phyloP scores from a whole-genome alignment of 169 alveolate genomes.

The Eimeria necatrix region DNA sequence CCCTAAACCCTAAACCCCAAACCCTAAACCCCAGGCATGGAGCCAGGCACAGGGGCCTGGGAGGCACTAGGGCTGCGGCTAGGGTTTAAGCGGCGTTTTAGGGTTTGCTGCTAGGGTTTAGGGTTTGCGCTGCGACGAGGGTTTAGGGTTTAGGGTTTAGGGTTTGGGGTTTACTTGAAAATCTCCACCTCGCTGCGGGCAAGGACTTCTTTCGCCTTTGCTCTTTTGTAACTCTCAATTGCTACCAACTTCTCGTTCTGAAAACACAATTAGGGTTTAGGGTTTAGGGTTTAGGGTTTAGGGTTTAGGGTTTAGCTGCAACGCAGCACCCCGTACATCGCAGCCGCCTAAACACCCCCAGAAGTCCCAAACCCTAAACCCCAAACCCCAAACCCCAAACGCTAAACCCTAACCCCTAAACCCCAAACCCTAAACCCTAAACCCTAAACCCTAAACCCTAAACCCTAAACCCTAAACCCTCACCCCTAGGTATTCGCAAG shows the following conservation, averaged over 20 bases:
- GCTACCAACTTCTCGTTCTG: not conserved
- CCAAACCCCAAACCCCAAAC: too few relatives aligned
- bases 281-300: not conserved
- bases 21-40: too few relatives aligned
- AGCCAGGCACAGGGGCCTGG: too few relatives aligned
- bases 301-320: conserved; percentile 32
- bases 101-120: too few relatives aligned
- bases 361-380: too few relatives aligned
- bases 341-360: too few relatives aligned
- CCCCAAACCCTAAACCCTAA: not conserved
- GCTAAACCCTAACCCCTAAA: not conserved
- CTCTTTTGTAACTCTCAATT: not conserved
- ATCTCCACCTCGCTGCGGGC: not conserved
- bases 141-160: too few relatives aligned
- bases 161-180: too few relatives aligned
- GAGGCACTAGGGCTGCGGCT: too few relatives aligned
- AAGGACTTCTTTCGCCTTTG: not conserved
- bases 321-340: too few relatives aligned
- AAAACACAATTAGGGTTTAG: not conserved
- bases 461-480: conserved; percentile 23
- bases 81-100: not conserved
- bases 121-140: too few relatives aligned
- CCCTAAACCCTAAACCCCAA: conserved; percentile 34
- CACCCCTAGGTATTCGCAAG: too few relatives aligned
- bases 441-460: conserved; percentile 23